A percentile compares a stretch with the other conserved stretches of the same genome.
Conservation (phyloP, 345 rosid species). For the Euclidium syriacum region DNA sequence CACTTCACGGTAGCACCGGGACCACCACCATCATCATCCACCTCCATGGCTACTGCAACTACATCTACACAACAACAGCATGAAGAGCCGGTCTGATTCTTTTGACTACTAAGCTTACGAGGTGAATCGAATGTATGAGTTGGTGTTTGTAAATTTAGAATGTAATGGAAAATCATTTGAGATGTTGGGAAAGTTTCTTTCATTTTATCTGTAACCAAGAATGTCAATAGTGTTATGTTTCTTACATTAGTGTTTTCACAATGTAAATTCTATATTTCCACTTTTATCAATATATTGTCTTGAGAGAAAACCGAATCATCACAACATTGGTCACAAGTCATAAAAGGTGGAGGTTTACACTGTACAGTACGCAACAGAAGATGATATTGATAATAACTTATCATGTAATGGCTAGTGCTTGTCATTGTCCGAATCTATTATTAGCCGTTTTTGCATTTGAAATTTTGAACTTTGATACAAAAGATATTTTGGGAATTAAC, state of each 20-base stretch:
- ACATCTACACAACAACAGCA: constrained; percentile 14
- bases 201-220: constrained; percentile 4
- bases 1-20: constrained; percentile 66
- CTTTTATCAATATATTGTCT: not conserved
- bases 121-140: not conserved
- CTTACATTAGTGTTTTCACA: not conserved
- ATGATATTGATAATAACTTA: too few relatives aligned
- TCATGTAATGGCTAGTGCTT: constrained; percentile 10
- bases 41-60: constrained; percentile 11
- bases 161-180: constrained; percentile 9
- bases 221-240: not conserved
- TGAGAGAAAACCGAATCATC: too few relatives aligned
- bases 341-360: too few relatives aligned
- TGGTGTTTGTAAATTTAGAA: constrained; percentile 17
- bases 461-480: constrained; percentile 1
- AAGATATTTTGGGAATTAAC: not conserved
- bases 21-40: constrained; percentile 26
- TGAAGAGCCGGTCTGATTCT: constrained; percentile 18
- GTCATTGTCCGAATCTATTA: constrained; percentile 19
- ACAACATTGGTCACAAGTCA: too few relatives aligned
- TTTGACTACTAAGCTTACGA: not conserved
- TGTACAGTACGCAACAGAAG: too few relatives aligned
- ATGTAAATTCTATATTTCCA: constrained; percentile 3
- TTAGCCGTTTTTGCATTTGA: constrained; percentile 21
- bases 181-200: not conserved